Evolutionary conservation across 441 rosid genomes (phyloP).

Genomic region (Populus hybrid): DNA sequence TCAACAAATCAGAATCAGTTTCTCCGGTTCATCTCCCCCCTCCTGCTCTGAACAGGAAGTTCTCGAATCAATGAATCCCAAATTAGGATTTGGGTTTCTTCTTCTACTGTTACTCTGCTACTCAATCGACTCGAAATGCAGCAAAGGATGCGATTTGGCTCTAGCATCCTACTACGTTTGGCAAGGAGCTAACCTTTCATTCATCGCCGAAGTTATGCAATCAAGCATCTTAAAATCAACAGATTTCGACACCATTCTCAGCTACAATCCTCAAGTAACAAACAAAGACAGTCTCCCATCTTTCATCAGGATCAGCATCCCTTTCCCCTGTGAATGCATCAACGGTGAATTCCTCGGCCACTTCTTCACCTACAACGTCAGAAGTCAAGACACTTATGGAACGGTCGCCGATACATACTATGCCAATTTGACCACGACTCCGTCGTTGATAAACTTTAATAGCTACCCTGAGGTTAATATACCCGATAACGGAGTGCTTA

Average conservation of each 20-base stretch:
- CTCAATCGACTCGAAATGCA: slow-evolving; percentile 44
- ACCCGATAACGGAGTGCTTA: slow-evolving; percentile 37
- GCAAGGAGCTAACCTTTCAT: slow-evolving; percentile 36
- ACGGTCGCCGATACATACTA: slow-evolving; percentile 27
- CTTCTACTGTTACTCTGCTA: slow-evolving; percentile 16
- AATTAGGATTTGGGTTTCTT: neutral
- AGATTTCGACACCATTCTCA: slow-evolving; percentile 27
- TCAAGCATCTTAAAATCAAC: slow-evolving; percentile 15
- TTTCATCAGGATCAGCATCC: slow-evolving; percentile 41
- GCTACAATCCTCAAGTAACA: slow-evolving; percentile 31
- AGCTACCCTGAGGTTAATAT: slow-evolving; percentile 24
- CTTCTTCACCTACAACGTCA: slow-evolving; percentile 30
- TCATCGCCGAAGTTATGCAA: slow-evolving; percentile 32
- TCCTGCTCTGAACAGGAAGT: slow-evolving; percentile 2
- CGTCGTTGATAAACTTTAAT: slow-evolving; percentile 32
- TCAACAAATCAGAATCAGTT: neutral
- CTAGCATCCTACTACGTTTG: too few species aligned
- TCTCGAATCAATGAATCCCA: slow-evolving; percentile 3
- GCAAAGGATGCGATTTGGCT: slow-evolving; percentile 22
- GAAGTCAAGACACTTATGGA: slow-evolving; percentile 29
- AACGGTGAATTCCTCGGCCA: slow-evolving; percentile 38
- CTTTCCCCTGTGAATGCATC: slow-evolving; percentile 61
- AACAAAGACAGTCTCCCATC: slow-evolving; percentile 29
- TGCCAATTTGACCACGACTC: slow-evolving; percentile 42
- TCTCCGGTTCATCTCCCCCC: neutral